Base-by-base conservation (phyloP, 2,329 filamentous ascomycete species). In the Colletotrichum sp. region DNA sequence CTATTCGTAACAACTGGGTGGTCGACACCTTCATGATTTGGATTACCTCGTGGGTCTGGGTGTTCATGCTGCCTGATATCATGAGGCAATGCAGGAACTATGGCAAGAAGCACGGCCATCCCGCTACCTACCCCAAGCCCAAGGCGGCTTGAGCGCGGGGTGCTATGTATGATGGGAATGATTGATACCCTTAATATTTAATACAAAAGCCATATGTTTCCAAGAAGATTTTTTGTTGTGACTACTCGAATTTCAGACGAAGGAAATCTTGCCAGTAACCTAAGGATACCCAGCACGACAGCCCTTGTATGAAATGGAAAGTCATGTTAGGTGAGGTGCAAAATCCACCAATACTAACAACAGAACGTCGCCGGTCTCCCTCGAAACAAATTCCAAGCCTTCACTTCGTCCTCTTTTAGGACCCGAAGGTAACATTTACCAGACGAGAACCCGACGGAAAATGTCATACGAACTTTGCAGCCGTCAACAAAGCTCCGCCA, bases 21-120 rank as follows among this genome's bases (percentile, higher is more conserved):
- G 62, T 91, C 56, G 93, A 94, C 81, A 91, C 89, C 2, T 28
- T 76, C 25, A 68, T 93, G 18, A 85, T 92, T 78, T 86, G 86
- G 16, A 90, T 88, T 84, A 82, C 89, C 9, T 83, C 87, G 8
- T 75, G 93, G 10, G 84, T 91, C 60, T 93, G 90, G 88, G 85
- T 91, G 55, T 91, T 94, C 79, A 89, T 90, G 9, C 84, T 90
- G 39, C 84, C 86, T 64, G 89, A 91, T 76, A 83, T 94, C 76
- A 88, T 92, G 80, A 85, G 87, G 43, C 91, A 92, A 79, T 90
- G 94, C 67, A 86, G 82, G 79, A 88, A 85, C 28, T 93, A 89
- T 80, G 88, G 84, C 60, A 91, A 89, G 83, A 87, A 88, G 78
- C 84, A 93, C 78, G 92, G 92, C 0, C 90, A 93, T 78, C 91